phyloP scores from a whole-genome alignment of 2,329 filamentous ascomycete species.

The Cercospora berteroae region DNA sequence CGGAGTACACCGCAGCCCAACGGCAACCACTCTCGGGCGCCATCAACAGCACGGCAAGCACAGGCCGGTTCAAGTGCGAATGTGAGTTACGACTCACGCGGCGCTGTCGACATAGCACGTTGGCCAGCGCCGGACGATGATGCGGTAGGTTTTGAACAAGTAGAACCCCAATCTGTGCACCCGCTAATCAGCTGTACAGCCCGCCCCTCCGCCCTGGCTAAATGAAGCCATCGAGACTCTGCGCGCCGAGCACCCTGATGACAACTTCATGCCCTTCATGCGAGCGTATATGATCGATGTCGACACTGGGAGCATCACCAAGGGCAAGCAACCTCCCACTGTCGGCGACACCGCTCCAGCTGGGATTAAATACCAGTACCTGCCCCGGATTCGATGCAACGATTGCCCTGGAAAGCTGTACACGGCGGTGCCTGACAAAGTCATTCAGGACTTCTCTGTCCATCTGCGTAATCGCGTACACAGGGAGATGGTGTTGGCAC shows the following conservation, averaged over 20 bases:
- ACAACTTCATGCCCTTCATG: conserved; percentile 88
- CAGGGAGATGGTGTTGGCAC: conserved; percentile 12
- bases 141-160: conserved; percentile 55
- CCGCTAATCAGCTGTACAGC: conserved; percentile 51
- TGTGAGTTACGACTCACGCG: conserved; percentile 42
- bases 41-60: conserved; percentile 21
- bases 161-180: conserved; percentile 1
- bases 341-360: conserved; percentile 54
- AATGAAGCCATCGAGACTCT: conserved; percentile 69
- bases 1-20: conserved; percentile 34
- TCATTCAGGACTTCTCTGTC: conserved; percentile 86
- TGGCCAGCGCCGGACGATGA: conserved; percentile 59
- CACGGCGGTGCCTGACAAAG: conserved; percentile 80
- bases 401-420: conserved; percentile 95
- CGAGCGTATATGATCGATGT: conserved; percentile 76
- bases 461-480: conserved; percentile 85
- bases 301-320: conserved; percentile 63
- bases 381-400: conserved; percentile 84
- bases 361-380: conserved; percentile 73
- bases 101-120: conserved; percentile 64
- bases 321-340: conserved; percentile 40
- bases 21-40: conserved; percentile 26
- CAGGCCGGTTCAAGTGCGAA: conserved; percentile 13
- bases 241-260: conserved; percentile 68
- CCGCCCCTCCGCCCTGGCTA: conserved; percentile 85